Evolutionary conservation across 495 filamentous ascomycete genomes (phyloP).

Genomic region (Aspergillus hancockii): DNA sequence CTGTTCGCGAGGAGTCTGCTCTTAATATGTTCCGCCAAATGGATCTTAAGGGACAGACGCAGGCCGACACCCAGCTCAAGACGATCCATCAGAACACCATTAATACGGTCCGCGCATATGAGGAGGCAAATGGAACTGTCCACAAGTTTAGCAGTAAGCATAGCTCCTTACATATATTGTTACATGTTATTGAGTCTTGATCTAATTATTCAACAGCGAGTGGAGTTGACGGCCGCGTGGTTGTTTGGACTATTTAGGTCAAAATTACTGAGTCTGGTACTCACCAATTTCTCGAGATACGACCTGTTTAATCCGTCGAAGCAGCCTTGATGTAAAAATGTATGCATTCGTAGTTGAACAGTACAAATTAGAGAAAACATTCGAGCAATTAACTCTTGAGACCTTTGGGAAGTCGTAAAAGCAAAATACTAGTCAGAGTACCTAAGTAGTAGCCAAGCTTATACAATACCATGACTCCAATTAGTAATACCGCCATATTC

Average conservation of each 20-base stretch:
- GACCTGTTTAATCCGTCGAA: no score
- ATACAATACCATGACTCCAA: no score
- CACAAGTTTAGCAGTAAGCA: constrained; percentile 86
- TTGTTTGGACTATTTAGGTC: constrained; percentile 64
- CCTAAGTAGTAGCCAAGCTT: not conserved
- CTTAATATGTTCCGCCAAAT: constrained; percentile 99
- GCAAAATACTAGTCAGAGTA: no score
- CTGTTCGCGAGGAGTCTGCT: constrained; percentile 77
- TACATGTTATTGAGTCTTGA: constrained; percentile 3
- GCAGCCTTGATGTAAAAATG: not conserved
- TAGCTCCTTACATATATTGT: not conserved
- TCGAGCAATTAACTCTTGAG: not conserved
- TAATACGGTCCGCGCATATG: constrained; percentile 74
- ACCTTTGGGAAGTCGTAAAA: no score
- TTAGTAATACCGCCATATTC: not conserved
- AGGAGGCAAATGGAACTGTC: constrained; percentile 63
- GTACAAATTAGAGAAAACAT: not conserved
- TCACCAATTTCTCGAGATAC: not conserved
- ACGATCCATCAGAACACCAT: constrained; percentile 98
- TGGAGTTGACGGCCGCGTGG: constrained; percentile 91
- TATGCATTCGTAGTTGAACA: not conserved
- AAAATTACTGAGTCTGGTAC: not conserved
- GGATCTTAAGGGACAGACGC: constrained; percentile 90
- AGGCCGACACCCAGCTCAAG: constrained; percentile 89
- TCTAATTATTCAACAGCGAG: constrained; percentile 64